Conservation (phyloP, 306 rosid species). For the Pyrus bretschneideri region DNA sequence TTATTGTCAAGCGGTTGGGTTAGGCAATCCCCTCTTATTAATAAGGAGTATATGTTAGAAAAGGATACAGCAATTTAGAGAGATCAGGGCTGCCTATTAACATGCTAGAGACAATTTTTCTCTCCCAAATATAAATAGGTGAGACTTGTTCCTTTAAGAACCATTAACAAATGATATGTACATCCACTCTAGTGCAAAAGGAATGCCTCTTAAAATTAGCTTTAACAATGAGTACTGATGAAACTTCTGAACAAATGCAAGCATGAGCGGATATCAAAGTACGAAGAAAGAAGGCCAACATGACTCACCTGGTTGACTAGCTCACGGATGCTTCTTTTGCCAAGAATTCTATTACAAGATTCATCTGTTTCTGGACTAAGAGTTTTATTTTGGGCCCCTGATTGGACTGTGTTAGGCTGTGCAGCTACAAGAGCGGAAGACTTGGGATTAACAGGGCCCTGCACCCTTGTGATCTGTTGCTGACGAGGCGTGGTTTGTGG, state of each 20-base stretch:
- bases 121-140: too few species aligned
- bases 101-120: too few species aligned
- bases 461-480: conserved; percentile 61
- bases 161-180: background rate
- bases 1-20: background rate
- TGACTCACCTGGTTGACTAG: conserved; percentile 66
- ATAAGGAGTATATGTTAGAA: background rate
- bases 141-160: background rate
- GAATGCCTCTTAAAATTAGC: background rate
- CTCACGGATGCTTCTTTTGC: conserved; percentile 89
- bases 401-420: conserved; percentile 48
- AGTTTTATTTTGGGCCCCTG: conserved; percentile 42
- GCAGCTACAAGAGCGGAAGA: conserved; percentile 42
- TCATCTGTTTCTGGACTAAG: conserved; percentile 55
- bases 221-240: background rate
- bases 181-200: background rate
- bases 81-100: background rate
- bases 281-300: conserved; percentile 2
- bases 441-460: conserved; percentile 51
- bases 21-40: background rate
- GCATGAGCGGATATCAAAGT: background rate
- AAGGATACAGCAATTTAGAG: background rate
- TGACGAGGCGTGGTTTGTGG: conserved; percentile 55
- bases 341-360: conserved; percentile 60
- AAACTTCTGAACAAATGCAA: background rate